Evolutionary conservation across 805 yeast genomes (phyloP), one percentile per base, ranked within the genome.

Genomic region (Myxozyma melibiosi): DNA sequence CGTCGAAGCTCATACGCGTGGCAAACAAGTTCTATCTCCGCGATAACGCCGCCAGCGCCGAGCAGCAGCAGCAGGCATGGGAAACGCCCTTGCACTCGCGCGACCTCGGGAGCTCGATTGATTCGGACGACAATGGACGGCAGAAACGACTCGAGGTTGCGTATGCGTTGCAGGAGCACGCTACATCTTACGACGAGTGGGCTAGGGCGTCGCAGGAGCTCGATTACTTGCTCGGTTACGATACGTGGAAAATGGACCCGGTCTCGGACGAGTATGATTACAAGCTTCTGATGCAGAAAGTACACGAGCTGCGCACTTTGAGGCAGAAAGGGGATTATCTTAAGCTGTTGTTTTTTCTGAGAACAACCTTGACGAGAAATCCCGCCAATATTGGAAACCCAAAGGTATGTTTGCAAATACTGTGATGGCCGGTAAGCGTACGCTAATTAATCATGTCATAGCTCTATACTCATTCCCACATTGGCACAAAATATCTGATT

Each of bases 311-410:
- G 76, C 73, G 80, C 41, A 69, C 70, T 1, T 88, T 91, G 0
- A 76, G 97, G 33, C 39, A 69, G 16, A 67, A 73, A 14, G 77
- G 80, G 27, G 88, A 94, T 67, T 80, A 80, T 64, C 75, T 81
- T 54, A 76, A 79, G 41, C 71, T 92, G 33, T 71, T 92, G 13
- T 90, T 88, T 65, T 73, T 88, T 13, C 83, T 94, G 2, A 73
- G 98, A 57, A 92, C 97, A 0, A 83, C 87, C 24, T 87, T 96
- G 88, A 80, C 82, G 1, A 76, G 99, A 61, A 88, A 90, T 67
- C 71, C 90, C 51, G 98, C 96, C 0, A 87, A 89, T 64, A 88
- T 90, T 77, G 95, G 96, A 0, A 86, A 90, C 70, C 80, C 84
- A 18, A 81, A 84, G 49, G 62, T 54, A 35, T 20, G 50, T 45